phyloP scores from a whole-genome alignment of 164 flowering plant genomes.

The Cinnamomum chago region DNA sequence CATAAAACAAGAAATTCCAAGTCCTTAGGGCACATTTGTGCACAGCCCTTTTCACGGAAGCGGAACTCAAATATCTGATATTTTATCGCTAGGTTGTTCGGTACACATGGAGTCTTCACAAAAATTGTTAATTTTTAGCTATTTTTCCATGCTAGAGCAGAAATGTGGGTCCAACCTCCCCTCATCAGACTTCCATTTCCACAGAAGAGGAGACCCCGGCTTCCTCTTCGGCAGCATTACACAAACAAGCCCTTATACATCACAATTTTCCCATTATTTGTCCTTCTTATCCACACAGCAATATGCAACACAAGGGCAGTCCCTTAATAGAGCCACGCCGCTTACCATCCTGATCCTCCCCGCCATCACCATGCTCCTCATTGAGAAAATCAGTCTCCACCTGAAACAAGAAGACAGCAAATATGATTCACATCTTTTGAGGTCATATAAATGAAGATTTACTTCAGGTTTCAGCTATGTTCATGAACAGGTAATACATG shows the following conservation, averaged over 20 bases:
- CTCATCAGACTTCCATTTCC: no score
- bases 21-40: not conserved
- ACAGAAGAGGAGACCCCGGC: no score
- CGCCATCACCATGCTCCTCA: constrained; percentile 55
- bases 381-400: constrained; percentile 51
- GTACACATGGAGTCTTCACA: no score
- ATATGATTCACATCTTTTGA: not conserved
- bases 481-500: not conserved
- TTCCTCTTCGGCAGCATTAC: no score
- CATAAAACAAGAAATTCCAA: not conserved
- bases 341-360: constrained; percentile 67
- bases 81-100: no score
- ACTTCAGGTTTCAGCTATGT: not conserved
- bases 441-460: not conserved
- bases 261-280: no score
- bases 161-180: no score
- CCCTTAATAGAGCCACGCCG: not conserved
- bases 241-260: no score
- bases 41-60: no score
- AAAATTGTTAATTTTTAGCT: no score
- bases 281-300: not conserved
- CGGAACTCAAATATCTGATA: no score
- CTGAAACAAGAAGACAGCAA: constrained; percentile 23
- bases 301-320: not conserved
- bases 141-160: no score